Base-by-base conservation (phyloP, 2,329 filamentous ascomycete genomes). In the Setomelanomma holmii region DNA sequence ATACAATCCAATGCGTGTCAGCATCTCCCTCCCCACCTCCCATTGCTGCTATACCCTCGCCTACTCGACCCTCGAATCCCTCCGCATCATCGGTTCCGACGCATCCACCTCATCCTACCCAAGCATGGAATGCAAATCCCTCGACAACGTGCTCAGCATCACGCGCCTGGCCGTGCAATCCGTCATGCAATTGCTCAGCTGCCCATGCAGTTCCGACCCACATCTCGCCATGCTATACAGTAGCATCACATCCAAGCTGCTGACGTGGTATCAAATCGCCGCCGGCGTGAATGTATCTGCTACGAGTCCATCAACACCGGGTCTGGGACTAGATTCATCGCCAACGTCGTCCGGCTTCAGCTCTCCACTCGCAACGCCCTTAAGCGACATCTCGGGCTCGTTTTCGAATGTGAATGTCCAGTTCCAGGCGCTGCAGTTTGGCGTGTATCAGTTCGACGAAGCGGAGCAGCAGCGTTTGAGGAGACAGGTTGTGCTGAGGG, bases 141-240 rank as follows among this genome's bases (percentile, higher is more conserved):
- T 72, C 17, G 65, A 71, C 47, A 64, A 60, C 8, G 60, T 69
- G 5, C 67, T 72, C 14, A 62, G 60, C 24, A 64, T 61, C 36
- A 66, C 63, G 14, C 69, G 63, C 39, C 51, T 61, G 3, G 68
- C 68, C 6, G 60, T 68, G 11, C 49, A 63, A 36, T 68, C 62
- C 34, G 59, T 73, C n/a, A 51, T 63, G 10, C 57, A 69, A 38
- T 61, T 72, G 5, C 63, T 73, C 40, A 44, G 49, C 17, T 73
- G 70, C 51, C 56, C 66, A 12, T 73, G 70, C 56, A 66, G 69
- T 1, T 65, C 64, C 12, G 62, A 71, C 40, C 67, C 70, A 4
- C 70, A 73, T 41, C 64, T 71, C 21, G 68, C 68, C 6, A 72
- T 72, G 68, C 63, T 73, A 3, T 73, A 72, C 59, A 66, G 66